These are phyloP conservation scores for Emmonsiellopsis sp. DNA, from an alignment of 2,329 filamentous ascomycete species.

Conservation along the genomic window DNA sequence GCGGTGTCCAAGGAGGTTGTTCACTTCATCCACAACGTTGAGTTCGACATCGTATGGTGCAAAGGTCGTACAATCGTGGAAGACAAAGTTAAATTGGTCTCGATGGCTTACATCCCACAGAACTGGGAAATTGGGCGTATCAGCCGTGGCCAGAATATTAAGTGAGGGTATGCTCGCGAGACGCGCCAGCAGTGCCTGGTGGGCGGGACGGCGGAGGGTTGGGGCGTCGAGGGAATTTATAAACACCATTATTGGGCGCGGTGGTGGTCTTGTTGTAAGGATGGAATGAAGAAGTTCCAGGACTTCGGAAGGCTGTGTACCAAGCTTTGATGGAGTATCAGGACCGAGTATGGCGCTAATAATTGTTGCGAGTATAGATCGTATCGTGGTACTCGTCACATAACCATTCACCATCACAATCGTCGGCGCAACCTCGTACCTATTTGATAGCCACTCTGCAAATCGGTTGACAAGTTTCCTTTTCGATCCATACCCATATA, in stretches of 20 bases:
- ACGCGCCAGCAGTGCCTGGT: conserved; percentile 64
- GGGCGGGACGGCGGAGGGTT: conserved; percentile 59
- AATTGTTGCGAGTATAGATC: conserved; percentile 47
- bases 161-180: conserved; percentile 66
- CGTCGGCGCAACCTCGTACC: conserved; percentile 27
- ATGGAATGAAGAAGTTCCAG: conserved; percentile 56
- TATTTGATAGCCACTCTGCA: conserved; percentile 57
- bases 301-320: conserved; percentile 59
- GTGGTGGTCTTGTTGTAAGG: conserved; percentile 42
- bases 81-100: conserved; percentile 73
- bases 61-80: conserved; percentile 93
- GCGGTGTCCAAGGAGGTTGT: conserved; percentile 73
- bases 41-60: conserved; percentile 62
- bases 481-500: conserved; percentile 93
- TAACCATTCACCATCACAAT: conserved; percentile 88
- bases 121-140: conserved; percentile 77
- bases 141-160: conserved; percentile 67
- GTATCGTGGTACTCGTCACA: conserved; percentile 35
- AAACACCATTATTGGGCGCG: conserved; percentile 52
- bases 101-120: conserved; percentile 85
- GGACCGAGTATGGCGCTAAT: conserved; percentile 48
- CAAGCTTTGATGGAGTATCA: conserved; percentile 39
- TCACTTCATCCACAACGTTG: conserved; percentile 82
- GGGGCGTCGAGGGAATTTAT: conserved; percentile 81
- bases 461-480: conserved; percentile 64